These are phyloP conservation scores for Puccinia horiana DNA, from an alignment of 1,284 basidiomycete species.

Conservation along the genomic window DNA sequence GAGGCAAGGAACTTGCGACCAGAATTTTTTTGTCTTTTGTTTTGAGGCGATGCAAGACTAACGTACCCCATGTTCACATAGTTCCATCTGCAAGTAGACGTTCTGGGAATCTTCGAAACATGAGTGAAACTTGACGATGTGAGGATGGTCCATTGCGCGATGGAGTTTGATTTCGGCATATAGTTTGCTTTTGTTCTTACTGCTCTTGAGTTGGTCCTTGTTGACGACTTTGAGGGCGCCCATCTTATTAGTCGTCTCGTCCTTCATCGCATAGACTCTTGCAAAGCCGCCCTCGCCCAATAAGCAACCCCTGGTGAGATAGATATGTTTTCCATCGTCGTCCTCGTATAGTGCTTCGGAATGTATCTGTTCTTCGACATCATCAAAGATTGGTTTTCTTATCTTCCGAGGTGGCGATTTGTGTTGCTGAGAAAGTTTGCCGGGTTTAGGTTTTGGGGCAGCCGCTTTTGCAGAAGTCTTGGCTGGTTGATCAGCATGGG, in stretches of 20 bases:
- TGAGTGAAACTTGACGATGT: slow-evolving; percentile 88
- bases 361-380: slow-evolving; percentile 26
- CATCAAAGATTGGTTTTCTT: slow-evolving; percentile 40
- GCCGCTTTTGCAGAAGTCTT: slow-evolving; percentile 15
- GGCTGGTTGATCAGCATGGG: neutral
- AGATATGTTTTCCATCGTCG: slow-evolving; percentile 27
- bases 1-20: neutral
- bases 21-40: neutral
- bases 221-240: slow-evolving; percentile 61
- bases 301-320: slow-evolving; percentile 52
- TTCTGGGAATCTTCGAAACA: slow-evolving; percentile 95
- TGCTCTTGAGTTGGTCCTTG: slow-evolving; percentile 60
- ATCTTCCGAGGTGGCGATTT: slow-evolving; percentile 47
- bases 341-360: slow-evolving; percentile 13
- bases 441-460: slow-evolving; percentile 33
- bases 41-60: neutral
- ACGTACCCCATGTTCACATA: slow-evolving; percentile 76
- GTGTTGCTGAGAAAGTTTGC: slow-evolving; percentile 47
- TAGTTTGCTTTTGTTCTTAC: slow-evolving; percentile 66
- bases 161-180: slow-evolving; percentile 99
- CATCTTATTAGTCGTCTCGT: slow-evolving; percentile 55
- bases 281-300: slow-evolving; percentile 59
- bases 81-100: slow-evolving; percentile 94
- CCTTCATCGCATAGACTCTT: slow-evolving; percentile 58
- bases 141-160: slow-evolving; percentile 82